Percentiles rank a stretch among this genome's conserved stretches.
Evolutionary conservation across 2,329 filamentous ascomycete species (phyloP).

Genomic region (Rhynchosporium secalis): DNA sequence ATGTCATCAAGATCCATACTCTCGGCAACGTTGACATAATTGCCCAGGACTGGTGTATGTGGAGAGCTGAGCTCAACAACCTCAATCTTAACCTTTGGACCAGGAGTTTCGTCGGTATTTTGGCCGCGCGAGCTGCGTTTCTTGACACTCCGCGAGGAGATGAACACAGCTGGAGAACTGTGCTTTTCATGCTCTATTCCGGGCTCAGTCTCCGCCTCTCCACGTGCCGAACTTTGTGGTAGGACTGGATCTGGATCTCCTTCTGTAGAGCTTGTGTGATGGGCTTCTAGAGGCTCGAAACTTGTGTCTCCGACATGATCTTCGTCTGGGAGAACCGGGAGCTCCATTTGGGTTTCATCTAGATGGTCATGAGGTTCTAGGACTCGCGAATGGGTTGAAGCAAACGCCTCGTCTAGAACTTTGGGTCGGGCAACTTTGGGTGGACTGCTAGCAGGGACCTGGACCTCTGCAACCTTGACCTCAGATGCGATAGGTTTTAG

Average conservation of each 20-base stretch:
- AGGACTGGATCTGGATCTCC: constrained; percentile 24
- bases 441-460: constrained; percentile 11
- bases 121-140: constrained; percentile 33
- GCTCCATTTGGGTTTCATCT: constrained; percentile 1
- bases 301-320: constrained; percentile 23
- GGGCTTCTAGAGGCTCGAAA: constrained; percentile 21
- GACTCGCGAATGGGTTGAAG: not conserved
- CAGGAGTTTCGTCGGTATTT: constrained; percentile 11
- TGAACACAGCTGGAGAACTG: constrained; percentile 29
- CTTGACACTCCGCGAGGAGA: constrained; percentile 32
- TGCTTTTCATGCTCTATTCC: constrained; percentile 12
- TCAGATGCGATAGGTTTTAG: not conserved
- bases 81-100: constrained; percentile 35
- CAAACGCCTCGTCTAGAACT: not conserved
- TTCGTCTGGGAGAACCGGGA: constrained; percentile 17
- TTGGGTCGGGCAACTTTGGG: not conserved
- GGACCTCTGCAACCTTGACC: not conserved
- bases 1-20: constrained; percentile 43
- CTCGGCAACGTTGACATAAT: constrained; percentile 30
- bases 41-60: constrained; percentile 34
- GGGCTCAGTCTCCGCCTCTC: not conserved
- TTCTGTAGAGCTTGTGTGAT: constrained; percentile 36
- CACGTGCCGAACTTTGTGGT: not conserved
- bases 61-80: constrained; percentile 36
- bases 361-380: not conserved